Evolutionary conservation across 371 early-diverging fungal genomes (phyloP).

Genomic region (Syncephalis plumigaleata): DNA sequence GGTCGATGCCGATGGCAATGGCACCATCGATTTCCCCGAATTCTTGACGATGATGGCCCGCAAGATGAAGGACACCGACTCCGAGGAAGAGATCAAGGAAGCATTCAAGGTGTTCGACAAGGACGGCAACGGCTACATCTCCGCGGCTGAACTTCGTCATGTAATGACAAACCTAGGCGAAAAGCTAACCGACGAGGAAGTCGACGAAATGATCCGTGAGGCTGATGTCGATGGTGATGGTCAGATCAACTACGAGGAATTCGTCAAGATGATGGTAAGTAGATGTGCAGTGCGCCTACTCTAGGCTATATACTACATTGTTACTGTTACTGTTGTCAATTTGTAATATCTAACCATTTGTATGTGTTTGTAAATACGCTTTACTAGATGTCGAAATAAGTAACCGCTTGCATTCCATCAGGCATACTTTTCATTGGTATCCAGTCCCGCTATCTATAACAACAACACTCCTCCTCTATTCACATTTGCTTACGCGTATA

Average conservation of each 20-base stretch:
- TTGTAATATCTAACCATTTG: no score
- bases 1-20: conserved; percentile 81
- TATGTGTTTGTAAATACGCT: no score
- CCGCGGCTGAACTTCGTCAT: conserved; percentile 63
- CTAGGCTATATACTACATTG: no score
- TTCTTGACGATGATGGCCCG: conserved; percentile 82
- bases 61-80: conserved; percentile 55
- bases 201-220: conserved; percentile 69
- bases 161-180: conserved; percentile 75
- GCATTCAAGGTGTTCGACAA: conserved; percentile 83
- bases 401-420: no score
- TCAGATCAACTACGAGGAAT: conserved; percentile 79
- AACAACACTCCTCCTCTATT: no score
- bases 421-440: no score
- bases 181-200: conserved; percentile 59
- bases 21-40: conserved; percentile 78
- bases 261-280: conserved; percentile 66
- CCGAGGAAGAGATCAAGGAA: conserved; percentile 66
- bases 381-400: no score
- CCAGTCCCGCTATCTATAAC: no score
- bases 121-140: conserved; percentile 68
- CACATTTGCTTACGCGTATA: no score
- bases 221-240: conserved; percentile 78
- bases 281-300: no score
- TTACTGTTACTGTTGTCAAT: no score